These are phyloP conservation scores for Beta lomatogona DNA, from an alignment of 179 eudicot species.

Conservation along the genomic window DNA sequence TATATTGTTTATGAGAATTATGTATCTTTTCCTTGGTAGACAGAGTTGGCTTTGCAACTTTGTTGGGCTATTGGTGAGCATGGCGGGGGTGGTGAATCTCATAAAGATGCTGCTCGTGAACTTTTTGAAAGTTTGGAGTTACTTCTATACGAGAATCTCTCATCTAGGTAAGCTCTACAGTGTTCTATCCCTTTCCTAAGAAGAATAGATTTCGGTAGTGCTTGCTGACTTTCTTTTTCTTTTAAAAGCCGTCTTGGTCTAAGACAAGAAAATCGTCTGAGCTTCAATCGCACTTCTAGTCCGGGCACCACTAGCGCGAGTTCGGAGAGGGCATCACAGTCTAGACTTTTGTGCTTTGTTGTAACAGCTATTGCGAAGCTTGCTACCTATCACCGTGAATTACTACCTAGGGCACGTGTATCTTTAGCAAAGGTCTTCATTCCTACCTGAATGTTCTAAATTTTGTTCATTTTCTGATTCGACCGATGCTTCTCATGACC, in stretches of 20 bases:
- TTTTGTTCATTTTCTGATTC: not conserved
- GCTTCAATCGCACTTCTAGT: constrained; percentile 48
- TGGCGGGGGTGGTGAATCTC: constrained; percentile 96
- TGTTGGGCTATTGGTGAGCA: constrained; percentile 99
- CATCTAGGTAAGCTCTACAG: constrained; percentile 62
- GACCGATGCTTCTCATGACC: not conserved
- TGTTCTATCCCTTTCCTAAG: constrained; percentile 4
- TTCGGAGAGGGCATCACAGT: constrained; percentile 67
- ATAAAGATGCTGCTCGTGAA: constrained; percentile 95
- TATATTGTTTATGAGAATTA: not conserved
- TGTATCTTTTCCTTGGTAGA: constrained; percentile 42
- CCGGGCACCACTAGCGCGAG: constrained; percentile 46
- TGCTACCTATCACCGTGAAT: constrained; percentile 91
- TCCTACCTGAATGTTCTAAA: not conserved
- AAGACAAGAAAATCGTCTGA: constrained; percentile 52
- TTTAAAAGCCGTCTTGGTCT: constrained; percentile 76
- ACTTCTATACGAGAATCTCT: constrained; percentile 89
- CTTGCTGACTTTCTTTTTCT: constrained; percentile 33
- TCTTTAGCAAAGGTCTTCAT: constrained; percentile 79
- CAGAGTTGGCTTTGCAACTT: constrained; percentile 91
- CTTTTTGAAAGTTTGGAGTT: constrained; percentile 96
- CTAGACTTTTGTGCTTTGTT: constrained; percentile 92
- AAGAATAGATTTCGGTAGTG: not conserved
- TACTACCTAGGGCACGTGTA: constrained; percentile 94
- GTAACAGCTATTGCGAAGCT: constrained; percentile 97